These are phyloP conservation scores for Stevia rebaudiana DNA, from an alignment of 140 eudicot species.

Conservation along the genomic window DNA sequence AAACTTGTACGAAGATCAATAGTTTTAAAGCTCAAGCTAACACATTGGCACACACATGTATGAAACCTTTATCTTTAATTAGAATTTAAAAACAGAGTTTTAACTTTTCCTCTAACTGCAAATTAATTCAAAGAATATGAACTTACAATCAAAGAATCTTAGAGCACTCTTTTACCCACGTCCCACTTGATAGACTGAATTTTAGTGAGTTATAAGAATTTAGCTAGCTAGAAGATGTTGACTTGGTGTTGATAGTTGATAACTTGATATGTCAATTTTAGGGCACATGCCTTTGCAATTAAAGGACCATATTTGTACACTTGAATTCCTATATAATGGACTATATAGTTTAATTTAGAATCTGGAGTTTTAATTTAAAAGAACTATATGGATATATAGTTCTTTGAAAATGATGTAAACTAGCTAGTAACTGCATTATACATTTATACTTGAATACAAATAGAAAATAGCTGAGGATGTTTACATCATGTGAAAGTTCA, in stretches of 20 bases:
- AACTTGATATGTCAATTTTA: slow-evolving; percentile 33
- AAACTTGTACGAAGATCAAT: not conserved
- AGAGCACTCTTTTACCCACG: slow-evolving; percentile 5
- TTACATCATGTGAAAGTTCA: not conserved
- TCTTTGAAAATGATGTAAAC: too few species aligned
- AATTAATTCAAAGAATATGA: not conserved
- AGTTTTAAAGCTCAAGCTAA: not conserved
- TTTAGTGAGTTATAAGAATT: slow-evolving; percentile 9
- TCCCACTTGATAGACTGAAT: not conserved
- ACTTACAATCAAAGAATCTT: not conserved
- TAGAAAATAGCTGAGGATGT: too few species aligned
- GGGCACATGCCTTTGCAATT: slow-evolving; percentile 26
- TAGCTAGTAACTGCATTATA: too few species aligned
- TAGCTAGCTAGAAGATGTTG: slow-evolving; percentile 27
- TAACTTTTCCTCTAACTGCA: not conserved
- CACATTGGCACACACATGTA: not conserved
- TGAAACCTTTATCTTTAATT: not conserved
- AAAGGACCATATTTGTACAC: slow-evolving; percentile 19
- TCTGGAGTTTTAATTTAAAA: too few species aligned
- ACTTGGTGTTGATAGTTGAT: slow-evolving; percentile 26
- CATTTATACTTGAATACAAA: too few species aligned
- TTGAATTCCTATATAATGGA: slow-evolving; percentile 22
- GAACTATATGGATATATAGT: too few species aligned
- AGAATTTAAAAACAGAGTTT: not conserved
- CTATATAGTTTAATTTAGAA: too few species aligned